Base-by-base conservation (phyloP, 495 filamentous ascomycete species). In the Penicillium egyptiacum region DNA sequence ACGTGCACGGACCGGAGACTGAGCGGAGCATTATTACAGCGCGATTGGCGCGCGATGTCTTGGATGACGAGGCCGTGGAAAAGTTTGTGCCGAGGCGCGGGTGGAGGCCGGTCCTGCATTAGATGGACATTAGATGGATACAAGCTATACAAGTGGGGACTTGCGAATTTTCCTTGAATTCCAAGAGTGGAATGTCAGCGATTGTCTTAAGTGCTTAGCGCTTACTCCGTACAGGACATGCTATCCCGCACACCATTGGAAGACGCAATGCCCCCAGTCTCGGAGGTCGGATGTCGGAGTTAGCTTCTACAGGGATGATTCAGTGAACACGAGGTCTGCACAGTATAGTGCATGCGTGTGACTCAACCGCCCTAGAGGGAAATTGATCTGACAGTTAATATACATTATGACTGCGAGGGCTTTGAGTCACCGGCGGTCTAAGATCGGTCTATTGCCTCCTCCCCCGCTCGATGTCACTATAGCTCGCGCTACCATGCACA, bases 11-110 rank as follows among this genome's bases (percentile, higher is more conserved):
- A 0, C 72, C 75, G 4, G 80, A 85, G 8, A 37, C 67, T 23
- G 86, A 88, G 69, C 69, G 79, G 48, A 89, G 86, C 64, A 70
- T 88, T 2, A 77, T 89, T 2, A 88, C 86, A 5, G 85, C 83
- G 1, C 67, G 86, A 55, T 73, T 71, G 9, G 82, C 75, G 2
- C 66, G 56, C 11, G 84, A 89, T 25, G 75, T 87, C 8, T 65
- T 88, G 41, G 63, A 57, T 20, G 85, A 88, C 64, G 83, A 86
- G 53, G 78, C 76, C 1, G 83, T 86, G 5, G 54, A 71, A 31
- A 79, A 72, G 20, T 86, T 81, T 61, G 67, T 80, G 6, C 72
- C 73, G 16, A 71, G 85, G 60, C 79, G 73, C 50, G 81, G 80
- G 19, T 88, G 86, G 86, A 78, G 71, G 66, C 65, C 79, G 16